These are phyloP conservation scores for Geranomyces variabilis DNA, from an alignment of 192 early-diverging fungal species.

Conservation along the genomic window DNA sequence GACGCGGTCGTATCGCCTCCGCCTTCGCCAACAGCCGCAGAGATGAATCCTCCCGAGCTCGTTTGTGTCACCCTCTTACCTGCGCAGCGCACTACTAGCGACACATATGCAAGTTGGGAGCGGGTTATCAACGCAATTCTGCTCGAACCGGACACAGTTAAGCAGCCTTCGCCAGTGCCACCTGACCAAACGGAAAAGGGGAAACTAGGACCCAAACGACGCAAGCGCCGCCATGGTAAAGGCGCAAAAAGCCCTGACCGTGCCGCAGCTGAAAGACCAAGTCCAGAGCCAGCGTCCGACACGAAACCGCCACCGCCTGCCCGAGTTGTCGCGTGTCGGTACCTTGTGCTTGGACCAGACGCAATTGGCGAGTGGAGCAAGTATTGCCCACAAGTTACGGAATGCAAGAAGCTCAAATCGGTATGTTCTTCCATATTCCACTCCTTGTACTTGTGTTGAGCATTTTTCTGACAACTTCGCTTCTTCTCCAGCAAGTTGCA, in stretches of 20 bases:
- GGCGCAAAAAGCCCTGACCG: neutral
- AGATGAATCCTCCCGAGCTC: slow-evolving; percentile 17
- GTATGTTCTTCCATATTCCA: too few relatives aligned
- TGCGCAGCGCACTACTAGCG: neutral
- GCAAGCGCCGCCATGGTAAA: neutral
- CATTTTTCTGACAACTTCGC: too few relatives aligned
- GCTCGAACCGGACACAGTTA: neutral
- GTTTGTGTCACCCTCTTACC: slow-evolving; percentile 25
- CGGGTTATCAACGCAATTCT: slow-evolving; percentile 12
- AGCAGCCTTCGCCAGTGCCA: neutral
- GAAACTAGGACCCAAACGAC: neutral
- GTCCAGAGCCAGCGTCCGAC: too few relatives aligned
- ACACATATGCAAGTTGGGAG: slow-evolving; percentile 22
- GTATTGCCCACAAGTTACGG: neutral
- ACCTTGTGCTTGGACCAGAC: slow-evolving; percentile 5
- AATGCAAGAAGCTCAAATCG: neutral
- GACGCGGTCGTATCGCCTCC: slow-evolving; percentile 9
- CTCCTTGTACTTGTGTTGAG: too few relatives aligned
- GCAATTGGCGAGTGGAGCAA: slow-evolving; percentile 25
- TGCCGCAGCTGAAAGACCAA: neutral
- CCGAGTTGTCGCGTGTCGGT: slow-evolving; percentile 17
- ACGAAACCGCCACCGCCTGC: neutral
- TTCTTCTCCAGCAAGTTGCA: slow-evolving; percentile 1
- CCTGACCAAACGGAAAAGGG: neutral
- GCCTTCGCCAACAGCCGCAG: slow-evolving; percentile 6